These are phyloP conservation scores for Fusarium continuum DNA, from an alignment of 2,329 filamentous ascomycete species.

Conservation along the genomic window DNA sequence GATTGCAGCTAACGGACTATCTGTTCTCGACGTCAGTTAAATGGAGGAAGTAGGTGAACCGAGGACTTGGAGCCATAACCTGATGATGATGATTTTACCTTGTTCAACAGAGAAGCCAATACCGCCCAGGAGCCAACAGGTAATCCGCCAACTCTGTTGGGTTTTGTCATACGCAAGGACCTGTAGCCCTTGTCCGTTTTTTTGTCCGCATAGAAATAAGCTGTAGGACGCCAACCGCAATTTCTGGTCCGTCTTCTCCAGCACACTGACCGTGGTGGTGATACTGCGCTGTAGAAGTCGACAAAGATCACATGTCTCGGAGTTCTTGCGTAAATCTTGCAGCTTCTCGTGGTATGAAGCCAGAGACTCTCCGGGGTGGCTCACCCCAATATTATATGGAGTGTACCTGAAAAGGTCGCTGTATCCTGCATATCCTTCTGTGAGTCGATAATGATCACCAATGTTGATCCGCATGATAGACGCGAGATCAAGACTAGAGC, in stretches of 20 bases:
- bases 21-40: no score
- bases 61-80: no score
- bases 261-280: no score
- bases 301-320: not conserved
- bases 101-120: not conserved
- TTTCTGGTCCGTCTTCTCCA: no score
- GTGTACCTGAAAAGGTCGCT: not conserved
- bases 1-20: accelerated
- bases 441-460: no score
- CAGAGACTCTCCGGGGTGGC: not conserved
- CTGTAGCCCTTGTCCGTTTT: accelerated
- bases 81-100: accelerated
- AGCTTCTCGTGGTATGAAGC: not conserved
- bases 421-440: not conserved
- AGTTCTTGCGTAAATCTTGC: accelerated
- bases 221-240: not conserved
- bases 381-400: not conserved
- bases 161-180: not conserved
- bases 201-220: not conserved
- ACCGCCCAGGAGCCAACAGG: not conserved
- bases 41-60: no score
- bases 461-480: not conserved
- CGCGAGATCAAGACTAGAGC: not conserved
- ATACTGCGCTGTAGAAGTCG: not conserved
- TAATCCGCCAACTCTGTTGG: accelerated